Base-by-base conservation (phyloP, 1,139 yeast species). In the Diutina sp. region DNA sequence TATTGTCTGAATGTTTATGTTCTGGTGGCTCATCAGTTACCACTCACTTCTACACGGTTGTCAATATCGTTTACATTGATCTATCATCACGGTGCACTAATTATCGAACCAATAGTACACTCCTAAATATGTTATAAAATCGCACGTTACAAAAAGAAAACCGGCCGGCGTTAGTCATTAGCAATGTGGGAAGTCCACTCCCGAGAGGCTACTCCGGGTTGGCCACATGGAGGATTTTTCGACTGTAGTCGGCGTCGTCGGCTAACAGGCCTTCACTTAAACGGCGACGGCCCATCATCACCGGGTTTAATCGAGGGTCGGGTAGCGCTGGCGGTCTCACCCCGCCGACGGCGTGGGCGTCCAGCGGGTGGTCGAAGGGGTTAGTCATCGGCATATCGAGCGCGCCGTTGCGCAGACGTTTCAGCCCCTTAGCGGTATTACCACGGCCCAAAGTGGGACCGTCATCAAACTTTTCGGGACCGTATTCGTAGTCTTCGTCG, bases 241-340 rank as follows among this genome's bases (percentile, higher is more conserved):
- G 76, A 55, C 86, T 78, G 69, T 86, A 86, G 67, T 87, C 93
- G 12, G 87, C 80, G 61, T 86, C 90, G 66, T 87, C 95, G 14
- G 90, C 91, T 60, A 87, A 74, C 29, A 87, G 80, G 14, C 90
- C 91, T 65, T 85, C 90, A 58, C 86, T 79, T 58, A 86, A 72
- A 60, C 95, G 76, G 60, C 90, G 79, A 67, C 88, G 82, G 30
- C 89, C 90, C 69, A 86, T 74, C 84, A 85, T 81, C 54, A 80
- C 75, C 2, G 89, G 87, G 65, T 84, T 83, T 60, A 84, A 70
- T 59, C 89, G 73, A 54, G 85, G 88, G 67, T 77, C 82, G 5
- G 68, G 69, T 56, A 73, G 4, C 38, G 54, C 21, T 56, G 21
- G 28, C 12, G 57, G 46, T 3, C 58, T 55, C 35, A 50, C 57